phyloP scores from a whole-genome alignment of 345 rosid genomes.

The Eucalyptus polyanthemos region DNA sequence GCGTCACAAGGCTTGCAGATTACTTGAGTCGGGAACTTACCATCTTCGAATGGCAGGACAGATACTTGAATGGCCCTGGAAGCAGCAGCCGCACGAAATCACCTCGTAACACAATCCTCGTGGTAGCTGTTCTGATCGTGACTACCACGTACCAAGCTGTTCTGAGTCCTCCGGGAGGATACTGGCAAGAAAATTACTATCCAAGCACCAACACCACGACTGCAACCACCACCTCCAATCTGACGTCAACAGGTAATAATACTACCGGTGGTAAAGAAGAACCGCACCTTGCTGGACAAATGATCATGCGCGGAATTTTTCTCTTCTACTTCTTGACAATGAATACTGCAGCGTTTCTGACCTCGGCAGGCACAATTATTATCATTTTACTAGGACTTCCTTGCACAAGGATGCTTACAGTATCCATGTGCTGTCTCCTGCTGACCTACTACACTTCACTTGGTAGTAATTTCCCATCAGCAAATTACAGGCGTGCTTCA shows the following conservation, averaged over 20 bases:
- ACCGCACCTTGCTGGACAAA: not conserved
- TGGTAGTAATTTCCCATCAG: no score
- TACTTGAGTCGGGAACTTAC: not conserved
- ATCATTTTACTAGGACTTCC: no score
- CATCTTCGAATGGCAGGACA: not conserved
- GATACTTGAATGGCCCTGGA: not conserved
- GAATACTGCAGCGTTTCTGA: no score
- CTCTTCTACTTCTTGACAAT: no score
- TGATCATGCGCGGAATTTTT: fast-evolving
- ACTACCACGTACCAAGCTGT: not conserved
- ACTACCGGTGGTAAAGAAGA: not conserved
- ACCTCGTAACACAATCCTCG: not conserved
- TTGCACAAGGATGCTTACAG: no score
- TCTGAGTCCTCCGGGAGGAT: not conserved
- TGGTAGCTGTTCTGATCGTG: not conserved
- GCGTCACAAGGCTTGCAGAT: not conserved
- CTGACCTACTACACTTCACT: no score
- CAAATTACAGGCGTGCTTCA: no score
- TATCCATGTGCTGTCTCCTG: no score
- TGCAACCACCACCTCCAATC: no score
- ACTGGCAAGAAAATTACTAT: not conserved
- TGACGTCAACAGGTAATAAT: no score
- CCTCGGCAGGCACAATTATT: no score
- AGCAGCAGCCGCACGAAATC: not conserved
- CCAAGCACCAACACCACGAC: no score